Base-by-base conservation (phyloP, 345 rosid genomes). In the Odontarrhena argentea region DNA sequence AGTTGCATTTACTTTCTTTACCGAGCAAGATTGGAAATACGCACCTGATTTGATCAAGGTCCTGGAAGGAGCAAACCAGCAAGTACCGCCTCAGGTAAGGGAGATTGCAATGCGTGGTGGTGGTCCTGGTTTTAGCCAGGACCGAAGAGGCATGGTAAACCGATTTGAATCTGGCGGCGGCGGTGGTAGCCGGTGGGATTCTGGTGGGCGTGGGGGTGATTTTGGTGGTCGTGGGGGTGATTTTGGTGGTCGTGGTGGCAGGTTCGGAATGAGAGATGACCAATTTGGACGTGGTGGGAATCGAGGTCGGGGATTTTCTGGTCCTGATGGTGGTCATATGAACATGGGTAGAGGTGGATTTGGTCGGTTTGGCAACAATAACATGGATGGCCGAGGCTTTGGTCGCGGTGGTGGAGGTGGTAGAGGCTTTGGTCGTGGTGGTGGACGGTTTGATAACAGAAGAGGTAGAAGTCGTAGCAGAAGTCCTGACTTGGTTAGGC, bases 51-150 rank as follows among this genome's bases (percentile, higher is more conserved):
- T 93, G 75, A 78, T 93, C 63, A 91, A 88, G 79, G 91, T 90
- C 60, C 76, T 93, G 49, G 97, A 90, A 79, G 96, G 97, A 38
- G 89, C 98, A 30, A 90, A 88, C 74, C 97, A 93, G 83, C 84
- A 73, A 32, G 97, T 93, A 28, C 97, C 98, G 8, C 89, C 89
- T 3, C 87, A 87, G 75, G 75, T 93, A 30, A 80, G 92, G 54
- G 96, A 93, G 60, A 85, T 93, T 70, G 98, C 98, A 63, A 76
- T 76, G 73, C 92, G 86, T 55, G 90, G 93, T 66, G 76, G 85
- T 67, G 77, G 77, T 47, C 78, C 86, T 65, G 75, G 85, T 73
- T 78, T 82, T 61, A 71, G 70, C 43, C 92, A 81, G 77, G 97
- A 91, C 78, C 78, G 91, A 57, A 84, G 87, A 63, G 86, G 85